Base-by-base conservation (phyloP, 1,139 yeast species). In the Lodderomyces theae region DNA sequence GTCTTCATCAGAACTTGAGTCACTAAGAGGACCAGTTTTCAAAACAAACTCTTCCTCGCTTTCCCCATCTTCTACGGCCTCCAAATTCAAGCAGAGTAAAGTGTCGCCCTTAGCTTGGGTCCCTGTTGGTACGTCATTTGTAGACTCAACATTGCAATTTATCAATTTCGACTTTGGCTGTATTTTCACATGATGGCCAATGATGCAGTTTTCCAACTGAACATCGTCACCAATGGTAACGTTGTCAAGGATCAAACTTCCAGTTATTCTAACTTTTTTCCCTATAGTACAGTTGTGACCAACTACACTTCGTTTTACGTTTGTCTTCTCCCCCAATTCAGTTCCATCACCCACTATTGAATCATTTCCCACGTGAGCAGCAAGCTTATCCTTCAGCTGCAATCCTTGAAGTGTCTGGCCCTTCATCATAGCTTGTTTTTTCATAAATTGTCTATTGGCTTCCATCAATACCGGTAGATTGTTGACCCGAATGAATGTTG, bases 361-460 rank as follows among this genome's bases (percentile, higher is more conserved):
- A 60, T 94, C 98, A 11, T 82, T 80, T 41, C 98, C 97, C 28
- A 92, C 79, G 18, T 86, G 83, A 1, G 96, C 90, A 9, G 79
- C 75, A n/a, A 73, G 66, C 29, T 82, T 82, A 26, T 76, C 81
- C 53, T 72, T 74, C 15, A 70, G 63, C n/a, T 65, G 64, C 3
- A 60, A 50, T 3, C 66, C 49, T 35, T 40, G 61, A 24, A 33
- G 40, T 10, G 15, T 33, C 12, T 33, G 38, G 1, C 66, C 40
- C 49, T 69, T 69, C 26, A 66, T 57, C 26, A 51, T 44, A 4
- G 73, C 71, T 49, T 69, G 73, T 34, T 56, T 44, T 57, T 80
- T 86, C 77, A 90, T 75, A 43, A 84, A 72, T 54, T 79, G 73
- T 48, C 97, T 74, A 59, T 89, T 92, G n/a, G 95, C 90, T 63